Conservation (phyloP, 495 filamentous ascomycete genomes). For the Trichoderma reesei region DNA sequence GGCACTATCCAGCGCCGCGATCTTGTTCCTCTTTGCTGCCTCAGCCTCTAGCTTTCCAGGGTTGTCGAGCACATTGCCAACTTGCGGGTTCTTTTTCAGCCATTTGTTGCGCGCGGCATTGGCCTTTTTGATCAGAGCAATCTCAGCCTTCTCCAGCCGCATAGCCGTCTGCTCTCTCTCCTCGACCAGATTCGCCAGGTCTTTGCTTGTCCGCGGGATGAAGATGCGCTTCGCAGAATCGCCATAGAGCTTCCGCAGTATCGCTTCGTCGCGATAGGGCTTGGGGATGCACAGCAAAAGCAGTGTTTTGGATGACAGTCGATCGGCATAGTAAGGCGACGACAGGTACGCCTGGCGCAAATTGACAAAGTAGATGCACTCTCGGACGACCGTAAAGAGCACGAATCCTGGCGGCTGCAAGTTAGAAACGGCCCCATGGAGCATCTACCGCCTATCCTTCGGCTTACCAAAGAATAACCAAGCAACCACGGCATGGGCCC, state of each 20-base stretch:
- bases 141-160: slow-evolving; percentile 57
- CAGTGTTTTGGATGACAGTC: slow-evolving; percentile 59
- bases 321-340: slow-evolving; percentile 53
- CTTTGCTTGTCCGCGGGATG: slow-evolving; percentile 48
- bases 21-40: slow-evolving; percentile 14
- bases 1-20: background rate
- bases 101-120: slow-evolving; percentile 44
- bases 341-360: slow-evolving; percentile 62
- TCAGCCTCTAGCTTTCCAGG: slow-evolving; percentile 19
- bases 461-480: slow-evolving; percentile 55
- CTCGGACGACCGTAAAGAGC: slow-evolving; percentile 54
- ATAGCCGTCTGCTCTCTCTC: slow-evolving; percentile 50
- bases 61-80: slow-evolving; percentile 15
- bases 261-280: slow-evolving; percentile 45
- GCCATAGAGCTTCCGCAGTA: slow-evolving; percentile 50
- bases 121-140: slow-evolving; percentile 50
- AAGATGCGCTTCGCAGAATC: slow-evolving; percentile 51
- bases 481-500: slow-evolving; percentile 50
- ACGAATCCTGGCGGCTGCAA: slow-evolving; percentile 41
- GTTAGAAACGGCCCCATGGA: background rate
- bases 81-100: slow-evolving; percentile 34
- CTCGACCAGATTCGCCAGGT: slow-evolving; percentile 46
- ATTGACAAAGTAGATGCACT: slow-evolving; percentile 60
- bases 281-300: slow-evolving; percentile 60
- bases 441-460: too few relatives aligned